Evolutionary conservation across 345 rosid species (phyloP), one percentile per base, ranked within the genome.

Genomic region (Brassica cretica): DNA sequence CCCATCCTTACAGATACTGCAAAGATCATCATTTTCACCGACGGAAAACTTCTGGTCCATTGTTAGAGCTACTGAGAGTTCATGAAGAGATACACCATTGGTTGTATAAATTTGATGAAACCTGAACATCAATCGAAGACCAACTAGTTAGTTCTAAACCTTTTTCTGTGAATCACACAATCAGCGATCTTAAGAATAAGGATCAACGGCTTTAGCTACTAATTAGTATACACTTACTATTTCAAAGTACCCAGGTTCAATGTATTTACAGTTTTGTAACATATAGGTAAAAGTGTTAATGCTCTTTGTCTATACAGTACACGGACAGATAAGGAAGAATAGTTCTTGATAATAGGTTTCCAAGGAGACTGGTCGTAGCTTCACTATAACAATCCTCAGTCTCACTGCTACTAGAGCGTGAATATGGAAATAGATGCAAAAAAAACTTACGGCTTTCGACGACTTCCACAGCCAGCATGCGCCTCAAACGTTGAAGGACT

Each of bases 1-100:
- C 53, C 96, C 98, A 82, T 90, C 98, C 79, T 75, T 73, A 82
- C 98, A 95, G 64, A 95, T 79, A 78, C 86, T 85, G 77, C 99
- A 95, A 37, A 91, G 88, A 59, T 93, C 98, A 82, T 95, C 99
- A 85, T 88, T 93, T 69, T 93, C 96, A 18, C 46, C 76, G 49
- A 83, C 30, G 41, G 95, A 84, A 51, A 89, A 82, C 81, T 78
- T 86, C 76, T 85, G 82, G 51, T 71, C 82, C 84, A 82, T 93
- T 63, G 89, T 82, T 56, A 91, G 73, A 75, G 85, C 85, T 77
- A 95, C 62, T 37, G 99, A 85, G 77, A 90, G 82, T 81, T 95
- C 99, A 85, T 93, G 99, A 56, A 95, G 97, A 79, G 99, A 93
- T 16, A 95, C 99, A 5, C 99, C 99, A 83, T 95, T 95, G 60